Base-by-base conservation (phyloP, 164 flowering plant genomes). In the Magnolia changhungtana region DNA sequence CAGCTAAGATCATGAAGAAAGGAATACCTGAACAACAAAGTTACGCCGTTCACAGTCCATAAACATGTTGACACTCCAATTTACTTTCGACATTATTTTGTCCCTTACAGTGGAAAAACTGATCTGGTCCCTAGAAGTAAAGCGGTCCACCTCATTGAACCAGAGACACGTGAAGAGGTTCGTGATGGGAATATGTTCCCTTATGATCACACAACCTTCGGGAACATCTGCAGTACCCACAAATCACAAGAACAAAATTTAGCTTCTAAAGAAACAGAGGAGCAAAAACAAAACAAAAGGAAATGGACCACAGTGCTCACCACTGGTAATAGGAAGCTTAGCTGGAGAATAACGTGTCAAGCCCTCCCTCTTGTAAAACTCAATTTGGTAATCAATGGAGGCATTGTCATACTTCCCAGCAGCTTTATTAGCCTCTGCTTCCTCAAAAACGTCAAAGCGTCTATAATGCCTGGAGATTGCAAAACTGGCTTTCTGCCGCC, bases 131-230 rank as follows among this genome's bases (percentile, higher is more conserved):
- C 99, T 85, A 27, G 99, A 84, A 74, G 99, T 95, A 79, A 95
- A 95, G 31, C 98, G 95, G 77, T 95, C 98, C 71, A 95, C 99
- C 88, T 95, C 99, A 78, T 93, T 95, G 89, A 95, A 95, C 99
- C 99, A 95, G 19, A 90, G 85, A 75, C 99, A 95, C 61, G 95
- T 88, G 76, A 92, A 92, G 14, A 95, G 90, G 81, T 96, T 96
- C 66, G 98, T 90, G 65, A 94, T 85, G 27, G 98, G 96, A 74
- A 87, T 89, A 79, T 96, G 99, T 79, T 94, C 99, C 75, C 84
- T 88, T 67, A 96, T 84, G 72, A 96, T 88, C 24, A 90, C 95
- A 70, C 99, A 96, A 45, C 99, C 99, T 86, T 96, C 99, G 31
- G 99, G 99, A 82, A 96, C 98, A 90, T 96, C 99, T 93, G 90